Conservation (phyloP, 257 asterid genomes). For the Anisodus tanguticus region DNA sequence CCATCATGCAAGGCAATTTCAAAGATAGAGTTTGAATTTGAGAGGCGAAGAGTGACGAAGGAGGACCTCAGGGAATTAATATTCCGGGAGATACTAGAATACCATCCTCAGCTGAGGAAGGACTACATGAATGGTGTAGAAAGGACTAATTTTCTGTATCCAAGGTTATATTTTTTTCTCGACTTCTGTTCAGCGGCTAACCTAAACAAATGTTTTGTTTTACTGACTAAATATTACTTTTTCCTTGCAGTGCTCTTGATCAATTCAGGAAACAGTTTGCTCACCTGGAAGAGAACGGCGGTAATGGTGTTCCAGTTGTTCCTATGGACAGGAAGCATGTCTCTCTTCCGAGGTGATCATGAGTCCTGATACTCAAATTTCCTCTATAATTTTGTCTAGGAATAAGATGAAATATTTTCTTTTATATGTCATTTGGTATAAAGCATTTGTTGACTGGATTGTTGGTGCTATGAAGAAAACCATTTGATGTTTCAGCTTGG, state of each 20-base stretch:
- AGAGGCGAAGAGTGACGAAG: constrained; percentile 84
- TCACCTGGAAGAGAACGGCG: constrained; percentile 75
- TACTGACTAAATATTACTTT: constrained; percentile 29
- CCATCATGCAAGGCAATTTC: constrained; percentile 79
- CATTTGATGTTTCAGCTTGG: background rate
- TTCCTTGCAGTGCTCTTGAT: constrained; percentile 68
- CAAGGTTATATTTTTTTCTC: constrained; percentile 54
- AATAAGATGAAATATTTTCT: background rate
- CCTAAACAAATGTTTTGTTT: background rate
- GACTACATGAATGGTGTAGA: constrained; percentile 74
- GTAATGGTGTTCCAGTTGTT: constrained; percentile 54
- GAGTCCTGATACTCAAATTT: constrained; percentile 5
- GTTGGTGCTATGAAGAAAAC: background rate
- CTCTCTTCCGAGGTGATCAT: constrained; percentile 78
- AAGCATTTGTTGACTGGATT: background rate
- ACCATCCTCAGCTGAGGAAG: constrained; percentile 84
- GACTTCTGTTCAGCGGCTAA: background rate
- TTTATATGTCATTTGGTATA: background rate
- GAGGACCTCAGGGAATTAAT: constrained; percentile 77
- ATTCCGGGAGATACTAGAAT: constrained; percentile 82
- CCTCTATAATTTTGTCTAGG: constrained; percentile 5
- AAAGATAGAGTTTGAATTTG: constrained; percentile 82
- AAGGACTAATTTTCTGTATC: constrained; percentile 72
- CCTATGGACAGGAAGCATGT: constrained; percentile 78
- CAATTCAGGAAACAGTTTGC: constrained; percentile 77